A percentile compares a stretch with the other conserved stretches of the same genome.
phyloP scores from a whole-genome alignment of 192 early-diverging fungal species.

The Podila epigama region DNA sequence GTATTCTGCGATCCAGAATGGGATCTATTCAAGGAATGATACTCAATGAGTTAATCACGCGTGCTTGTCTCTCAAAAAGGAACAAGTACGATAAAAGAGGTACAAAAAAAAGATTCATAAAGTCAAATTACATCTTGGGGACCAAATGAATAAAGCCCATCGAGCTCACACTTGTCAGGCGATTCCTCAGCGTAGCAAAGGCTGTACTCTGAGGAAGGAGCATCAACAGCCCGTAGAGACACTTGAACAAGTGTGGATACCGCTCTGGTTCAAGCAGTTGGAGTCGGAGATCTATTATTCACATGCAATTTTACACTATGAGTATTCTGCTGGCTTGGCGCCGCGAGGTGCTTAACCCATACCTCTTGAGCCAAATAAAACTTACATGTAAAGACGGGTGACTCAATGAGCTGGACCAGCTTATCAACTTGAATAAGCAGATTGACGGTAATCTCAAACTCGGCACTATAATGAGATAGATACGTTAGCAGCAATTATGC shows the following conservation, averaged over 20 bases:
- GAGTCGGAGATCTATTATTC: slow-evolving; percentile 73
- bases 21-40: not conserved
- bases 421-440: slow-evolving; percentile 97
- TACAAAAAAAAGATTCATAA: not conserved
- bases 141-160: slow-evolving; percentile 69
- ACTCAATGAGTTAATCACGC: too few species aligned
- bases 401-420: slow-evolving; percentile 96
- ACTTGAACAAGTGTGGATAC: slow-evolving; percentile 91
- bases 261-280: slow-evolving; percentile 92
- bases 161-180: slow-evolving; percentile 86
- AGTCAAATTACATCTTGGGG: slow-evolving; percentile 56
- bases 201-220: slow-evolving; percentile 95
- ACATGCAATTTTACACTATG: too few species aligned
- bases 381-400: slow-evolving; percentile 94
- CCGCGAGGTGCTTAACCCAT: too few species aligned
- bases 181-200: slow-evolving; percentile 93
- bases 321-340: too few species aligned
- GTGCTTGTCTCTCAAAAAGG: not conserved
- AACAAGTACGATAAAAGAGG: not conserved
- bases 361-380: not conserved
- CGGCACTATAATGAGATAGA: slow-evolving; percentile 60
- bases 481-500: not conserved
- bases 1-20: slow-evolving; percentile 4
- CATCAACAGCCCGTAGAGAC: slow-evolving; percentile 97
- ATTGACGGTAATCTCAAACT: slow-evolving; percentile 94